phyloP scores from a whole-genome alignment of 805 yeast genomes.

The Ogataea trehaloabstinens region DNA sequence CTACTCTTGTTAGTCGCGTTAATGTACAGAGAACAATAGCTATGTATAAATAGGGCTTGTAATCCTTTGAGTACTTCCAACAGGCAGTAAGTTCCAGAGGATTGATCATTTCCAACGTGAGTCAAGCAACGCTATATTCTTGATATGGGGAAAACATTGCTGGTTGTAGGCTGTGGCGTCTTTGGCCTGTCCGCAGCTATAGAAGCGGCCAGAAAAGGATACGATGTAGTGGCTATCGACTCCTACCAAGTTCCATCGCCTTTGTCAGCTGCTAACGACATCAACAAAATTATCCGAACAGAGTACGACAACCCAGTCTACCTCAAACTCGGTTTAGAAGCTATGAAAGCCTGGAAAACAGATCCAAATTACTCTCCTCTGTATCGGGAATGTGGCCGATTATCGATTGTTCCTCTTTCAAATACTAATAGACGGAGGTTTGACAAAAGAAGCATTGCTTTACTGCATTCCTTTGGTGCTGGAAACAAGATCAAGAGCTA shows the following conservation, averaged over 20 bases:
- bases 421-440: constrained; percentile 35
- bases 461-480: constrained; percentile 29
- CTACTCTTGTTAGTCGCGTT: too few species aligned
- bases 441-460: constrained; percentile 37
- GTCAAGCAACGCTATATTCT: too few species aligned
- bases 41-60: too few species aligned
- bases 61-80: too few species aligned
- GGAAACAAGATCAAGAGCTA: constrained; percentile 30
- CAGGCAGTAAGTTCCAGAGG: too few species aligned
- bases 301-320: constrained; percentile 44
- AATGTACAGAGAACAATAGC: too few species aligned
- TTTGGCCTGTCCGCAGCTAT: constrained; percentile 46
- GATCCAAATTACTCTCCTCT: constrained; percentile 33
- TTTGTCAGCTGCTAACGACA: constrained; percentile 47
- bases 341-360: constrained; percentile 37
- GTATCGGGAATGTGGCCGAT: constrained; percentile 41
- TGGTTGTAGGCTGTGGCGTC: constrained; percentile 40
- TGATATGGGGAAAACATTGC: constrained; percentile 15
- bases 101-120: too few species aligned
- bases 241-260: constrained; percentile 42
- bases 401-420: constrained; percentile 35
- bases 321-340: constrained; percentile 44
- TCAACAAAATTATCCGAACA: constrained; percentile 47
- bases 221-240: constrained; percentile 38
- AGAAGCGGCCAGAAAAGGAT: constrained; percentile 32